These are phyloP conservation scores for Malus hybrid DNA, from an alignment of 331 rosid genomes.

Conservation along the genomic window DNA sequence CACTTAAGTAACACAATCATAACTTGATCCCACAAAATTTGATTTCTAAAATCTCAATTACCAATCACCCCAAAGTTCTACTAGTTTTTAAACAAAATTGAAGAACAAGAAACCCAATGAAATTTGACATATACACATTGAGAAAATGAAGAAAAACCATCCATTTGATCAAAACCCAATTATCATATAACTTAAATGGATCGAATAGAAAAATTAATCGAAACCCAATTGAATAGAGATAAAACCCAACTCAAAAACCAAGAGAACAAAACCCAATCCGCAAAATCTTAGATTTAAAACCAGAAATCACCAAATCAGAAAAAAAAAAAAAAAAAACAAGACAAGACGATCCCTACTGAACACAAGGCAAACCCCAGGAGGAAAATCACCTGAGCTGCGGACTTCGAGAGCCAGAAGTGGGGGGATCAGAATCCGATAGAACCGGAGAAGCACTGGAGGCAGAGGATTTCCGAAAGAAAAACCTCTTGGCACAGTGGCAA, in stretches of 20 bases:
- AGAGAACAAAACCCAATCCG: not conserved
- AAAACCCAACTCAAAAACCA: not conserved
- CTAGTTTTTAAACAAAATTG: not conserved
- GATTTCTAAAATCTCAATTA: not conserved
- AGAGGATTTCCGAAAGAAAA: constrained; percentile 12
- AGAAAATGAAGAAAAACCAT: not conserved
- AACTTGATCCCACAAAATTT: not conserved
- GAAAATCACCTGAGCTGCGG: constrained; percentile 29
- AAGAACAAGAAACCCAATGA: not conserved
- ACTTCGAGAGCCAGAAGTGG: constrained; percentile 9
- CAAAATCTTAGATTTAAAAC: not conserved
- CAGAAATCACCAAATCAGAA: not conserved
- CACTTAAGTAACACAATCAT: constrained; percentile 8
- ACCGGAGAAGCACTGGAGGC: not conserved
- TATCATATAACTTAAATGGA: not conserved
- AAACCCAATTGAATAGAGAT: not conserved
- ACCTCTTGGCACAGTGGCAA: constrained; percentile 28
- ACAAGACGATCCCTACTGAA: not conserved
- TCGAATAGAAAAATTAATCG: not conserved
- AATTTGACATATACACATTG: not conserved
- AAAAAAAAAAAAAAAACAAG: not conserved
- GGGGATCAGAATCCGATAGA: constrained; percentile 1
- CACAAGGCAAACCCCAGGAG: constrained; percentile 1
- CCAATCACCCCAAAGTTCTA: not conserved
- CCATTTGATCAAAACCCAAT: not conserved